A percentile compares a stretch with the other conserved stretches of the same genome.
Conservation (phyloP, 2,329 filamentous ascomycete species). For the Kalmusia sp. region DNA sequence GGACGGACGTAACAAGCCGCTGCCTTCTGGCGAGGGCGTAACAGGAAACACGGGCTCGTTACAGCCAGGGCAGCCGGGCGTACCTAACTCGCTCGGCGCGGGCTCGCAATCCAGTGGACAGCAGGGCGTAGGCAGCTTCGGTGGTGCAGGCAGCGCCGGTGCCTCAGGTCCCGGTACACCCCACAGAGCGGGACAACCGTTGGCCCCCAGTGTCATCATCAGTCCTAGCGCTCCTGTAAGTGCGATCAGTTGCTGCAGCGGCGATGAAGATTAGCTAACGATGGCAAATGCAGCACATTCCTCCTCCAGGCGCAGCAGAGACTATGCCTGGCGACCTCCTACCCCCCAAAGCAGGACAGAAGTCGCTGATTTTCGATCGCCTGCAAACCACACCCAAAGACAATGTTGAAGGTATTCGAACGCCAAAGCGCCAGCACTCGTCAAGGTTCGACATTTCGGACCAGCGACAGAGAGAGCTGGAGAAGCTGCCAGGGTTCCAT, state of each 20-base stretch:
- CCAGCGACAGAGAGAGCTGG: slow-evolving; percentile 84
- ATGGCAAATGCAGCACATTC: slow-evolving; percentile 73
- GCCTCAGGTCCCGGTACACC: slow-evolving; percentile 61
- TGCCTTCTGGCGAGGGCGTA: slow-evolving; percentile 56
- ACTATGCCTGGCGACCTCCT: slow-evolving; percentile 98
- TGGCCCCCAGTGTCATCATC: slow-evolving; percentile 89
- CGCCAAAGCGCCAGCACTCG: slow-evolving; percentile 95
- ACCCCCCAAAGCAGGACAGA: slow-evolving; percentile 88
- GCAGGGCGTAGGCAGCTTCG: slow-evolving; percentile 37
- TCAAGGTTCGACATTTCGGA: slow-evolving; percentile 98
- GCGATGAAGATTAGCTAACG: slow-evolving; percentile 11
- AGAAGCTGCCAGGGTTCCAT: slow-evolving; percentile 97
- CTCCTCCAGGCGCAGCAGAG: slow-evolving; percentile 90
- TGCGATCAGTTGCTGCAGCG: slow-evolving; percentile 1
- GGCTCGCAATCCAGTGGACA: slow-evolving; percentile 43
- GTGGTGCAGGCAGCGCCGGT: slow-evolving; percentile 56
- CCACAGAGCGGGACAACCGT: slow-evolving; percentile 65
- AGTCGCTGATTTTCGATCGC: slow-evolving; percentile 86
- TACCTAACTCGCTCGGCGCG: slow-evolving; percentile 34
- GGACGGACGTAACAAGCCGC: slow-evolving; percentile 83
- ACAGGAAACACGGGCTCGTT: slow-evolving; percentile 30
- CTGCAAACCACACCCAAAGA: slow-evolving; percentile 95
- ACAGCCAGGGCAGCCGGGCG: slow-evolving; percentile 41
- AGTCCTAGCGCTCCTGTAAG: slow-evolving; percentile 82
- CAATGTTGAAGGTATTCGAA: slow-evolving; percentile 91